phyloP scores from a whole-genome alignment of 495 filamentous ascomycete species.

The Copromyces sp. region DNA sequence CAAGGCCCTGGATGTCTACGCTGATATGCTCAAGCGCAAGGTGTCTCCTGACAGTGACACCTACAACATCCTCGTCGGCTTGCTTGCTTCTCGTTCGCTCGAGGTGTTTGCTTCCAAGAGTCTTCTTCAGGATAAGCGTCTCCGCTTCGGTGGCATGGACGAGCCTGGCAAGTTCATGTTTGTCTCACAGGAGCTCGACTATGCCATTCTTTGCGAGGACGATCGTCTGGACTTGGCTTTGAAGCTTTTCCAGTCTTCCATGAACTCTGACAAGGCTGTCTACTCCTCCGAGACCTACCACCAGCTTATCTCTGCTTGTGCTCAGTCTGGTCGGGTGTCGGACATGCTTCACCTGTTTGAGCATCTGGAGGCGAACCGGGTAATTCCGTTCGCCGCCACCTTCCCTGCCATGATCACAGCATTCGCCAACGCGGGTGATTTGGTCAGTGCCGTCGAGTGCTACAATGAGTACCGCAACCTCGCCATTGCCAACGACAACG shows the following conservation, averaged over 20 bases:
- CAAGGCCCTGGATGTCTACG: constrained; percentile 89
- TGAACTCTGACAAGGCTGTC: constrained; percentile 47
- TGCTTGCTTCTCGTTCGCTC: constrained; percentile 69
- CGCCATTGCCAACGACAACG: constrained; percentile 69
- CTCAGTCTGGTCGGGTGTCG: constrained; percentile 60
- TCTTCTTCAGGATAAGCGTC: constrained; percentile 60
- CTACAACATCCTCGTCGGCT: constrained; percentile 73
- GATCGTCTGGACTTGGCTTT: constrained; percentile 75
- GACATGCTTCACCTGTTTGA: constrained; percentile 84
- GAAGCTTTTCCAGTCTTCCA: constrained; percentile 70
- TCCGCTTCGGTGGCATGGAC: constrained; percentile 75
- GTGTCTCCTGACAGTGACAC: constrained; percentile 73
- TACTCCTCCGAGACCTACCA: constrained; percentile 62
- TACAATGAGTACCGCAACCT: constrained; percentile 87
- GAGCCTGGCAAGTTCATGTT: constrained; percentile 86
- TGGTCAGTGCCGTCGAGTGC: constrained; percentile 83
- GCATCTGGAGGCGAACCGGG: constrained; percentile 72
- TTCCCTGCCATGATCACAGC: constrained; percentile 89
- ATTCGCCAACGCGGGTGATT: constrained; percentile 69
- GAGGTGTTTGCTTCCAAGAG: constrained; percentile 60
- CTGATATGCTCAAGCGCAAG: constrained; percentile 84
- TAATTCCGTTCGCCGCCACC: constrained; percentile 64
- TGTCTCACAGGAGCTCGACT: constrained; percentile 72
- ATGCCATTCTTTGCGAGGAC: constrained; percentile 73
- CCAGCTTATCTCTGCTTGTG: constrained; percentile 74